Conservation (phyloP, 2,329 filamentous ascomycete species). For the Hortaea werneckii region DNA sequence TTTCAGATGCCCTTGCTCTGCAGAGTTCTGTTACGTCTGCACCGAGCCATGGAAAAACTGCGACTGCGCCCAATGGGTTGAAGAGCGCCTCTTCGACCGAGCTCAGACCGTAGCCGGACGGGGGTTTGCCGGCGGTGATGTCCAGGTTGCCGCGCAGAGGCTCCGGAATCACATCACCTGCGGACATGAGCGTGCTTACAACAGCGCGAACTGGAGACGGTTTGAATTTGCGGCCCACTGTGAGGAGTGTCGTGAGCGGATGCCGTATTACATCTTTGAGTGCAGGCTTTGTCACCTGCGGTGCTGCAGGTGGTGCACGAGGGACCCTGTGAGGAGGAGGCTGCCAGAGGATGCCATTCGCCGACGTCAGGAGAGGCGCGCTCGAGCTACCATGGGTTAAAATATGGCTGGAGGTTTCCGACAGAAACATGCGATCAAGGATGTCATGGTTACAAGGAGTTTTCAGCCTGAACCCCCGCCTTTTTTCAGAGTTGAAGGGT, state of each 20-base stretch:
- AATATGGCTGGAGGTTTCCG: too few species aligned
- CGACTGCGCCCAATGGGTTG: conserved; percentile 10
- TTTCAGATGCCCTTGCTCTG: conserved; percentile 4
- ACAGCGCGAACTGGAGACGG: too few species aligned
- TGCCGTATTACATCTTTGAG: neutral
- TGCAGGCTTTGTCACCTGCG: neutral
- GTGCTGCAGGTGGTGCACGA: neutral
- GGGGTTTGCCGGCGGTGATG: neutral
- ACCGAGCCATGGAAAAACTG: conserved; percentile 15
- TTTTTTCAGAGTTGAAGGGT: too few species aligned
- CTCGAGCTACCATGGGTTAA: too few species aligned
- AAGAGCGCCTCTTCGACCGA: conserved; percentile 10
- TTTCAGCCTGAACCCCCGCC: too few species aligned
- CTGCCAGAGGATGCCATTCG: too few species aligned
- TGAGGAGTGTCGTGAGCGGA: neutral
- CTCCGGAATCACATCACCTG: neutral
- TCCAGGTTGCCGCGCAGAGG: neutral
- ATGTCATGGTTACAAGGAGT: too few species aligned
- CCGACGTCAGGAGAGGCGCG: too few species aligned
- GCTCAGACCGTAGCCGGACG: neutral
- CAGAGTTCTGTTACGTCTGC: conserved; percentile 19
- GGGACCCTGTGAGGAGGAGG: too few species aligned
- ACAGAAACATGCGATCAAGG: too few species aligned
- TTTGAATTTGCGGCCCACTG: neutral
- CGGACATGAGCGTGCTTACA: neutral